Evolutionary conservation across 1,284 basidiomycete species (phyloP).

Genomic region (Waitea zeae): DNA sequence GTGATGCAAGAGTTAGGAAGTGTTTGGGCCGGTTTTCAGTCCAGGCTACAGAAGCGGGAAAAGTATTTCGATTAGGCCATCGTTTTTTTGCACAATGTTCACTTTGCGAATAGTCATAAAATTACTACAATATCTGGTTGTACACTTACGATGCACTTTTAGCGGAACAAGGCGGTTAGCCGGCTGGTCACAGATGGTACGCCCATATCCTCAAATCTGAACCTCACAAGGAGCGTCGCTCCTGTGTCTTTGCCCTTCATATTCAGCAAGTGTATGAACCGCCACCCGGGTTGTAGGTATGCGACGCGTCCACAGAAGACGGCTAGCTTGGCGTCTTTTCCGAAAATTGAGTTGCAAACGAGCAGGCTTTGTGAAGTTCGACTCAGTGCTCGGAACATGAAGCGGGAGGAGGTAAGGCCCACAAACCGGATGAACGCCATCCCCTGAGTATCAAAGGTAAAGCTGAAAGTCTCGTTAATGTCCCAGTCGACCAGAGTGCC

Average conservation of each 20-base stretch:
- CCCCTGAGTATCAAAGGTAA: slow-evolving; percentile 29
- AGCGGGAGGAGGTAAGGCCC: too few species aligned
- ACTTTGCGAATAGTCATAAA: too few species aligned
- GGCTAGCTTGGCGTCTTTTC: slow-evolving; percentile 23
- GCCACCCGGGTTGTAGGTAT: slow-evolving; percentile 28
- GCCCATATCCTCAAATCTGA: too few species aligned
- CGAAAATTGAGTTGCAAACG: slow-evolving; percentile 19
- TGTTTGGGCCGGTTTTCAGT: too few species aligned
- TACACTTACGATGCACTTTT: too few species aligned
- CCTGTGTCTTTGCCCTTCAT: slow-evolving; percentile 33
- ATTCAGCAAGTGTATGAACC: slow-evolving; percentile 31
- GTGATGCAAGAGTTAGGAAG: too few species aligned
- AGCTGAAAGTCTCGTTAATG: slow-evolving; percentile 13
- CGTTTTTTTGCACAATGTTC: too few species aligned
- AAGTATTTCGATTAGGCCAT: too few species aligned
- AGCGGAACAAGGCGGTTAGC: too few species aligned
- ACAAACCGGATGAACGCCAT: slow-evolving; percentile 32
- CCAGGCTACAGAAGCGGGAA: too few species aligned
- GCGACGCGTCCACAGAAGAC: slow-evolving; percentile 31
- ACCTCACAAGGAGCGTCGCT: slow-evolving; percentile 26
- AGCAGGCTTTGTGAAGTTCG: slow-evolving; percentile 13
- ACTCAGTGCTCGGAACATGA: slow-evolving; percentile 2
- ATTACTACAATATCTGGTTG: too few species aligned
- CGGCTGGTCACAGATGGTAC: too few species aligned
- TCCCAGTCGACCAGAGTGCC: neutral